Evolutionary conservation across 2,329 filamentous ascomycete species (phyloP), one percentile per base, ranked within the genome.

Genomic region (Pseudopithomyces maydicus): DNA sequence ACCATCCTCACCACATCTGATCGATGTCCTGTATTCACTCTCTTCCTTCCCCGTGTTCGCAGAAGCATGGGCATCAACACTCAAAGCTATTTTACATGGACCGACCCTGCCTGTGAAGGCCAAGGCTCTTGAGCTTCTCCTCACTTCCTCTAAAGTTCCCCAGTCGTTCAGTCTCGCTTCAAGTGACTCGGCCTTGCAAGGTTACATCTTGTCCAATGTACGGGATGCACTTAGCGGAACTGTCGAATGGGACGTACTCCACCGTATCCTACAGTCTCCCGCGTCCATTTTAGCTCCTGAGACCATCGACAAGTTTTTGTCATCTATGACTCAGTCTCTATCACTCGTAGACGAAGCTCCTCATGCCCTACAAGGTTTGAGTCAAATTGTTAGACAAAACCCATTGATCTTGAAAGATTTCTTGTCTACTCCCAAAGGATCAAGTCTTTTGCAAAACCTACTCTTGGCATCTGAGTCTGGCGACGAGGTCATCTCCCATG

Each of bases 1-100:
- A 0, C 85, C 90, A 0, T 93, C 91, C 1, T 85, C 86, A 0
- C 75, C 83, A 1, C 83, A 88, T 49, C 74, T 97, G 0, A 78
- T 92, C 7, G 84, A 87, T 0, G 85, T 87, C 11, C 78, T 96
- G 0, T 83, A 87, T 46, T 74, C 83, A 0, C 78, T 76, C 23
- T 65, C 69, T 5, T 61, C 69, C 1, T 63, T 72, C 12, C n/a
- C 60, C 6, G 56, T 49, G 35, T 78, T 74, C 56, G 66, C 69
- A 50, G 55, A 58, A 38, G 63, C 63, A 11, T 79, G 70, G 74
- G 70, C 54, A 47, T 60, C 59, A 6, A 62, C 65, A n/a, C 57
- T 77, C 7, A 75, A 72, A 47, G 51, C 58, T 3, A 56, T 68
- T 6, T 50, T 77, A 15, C 63, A 67, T 26, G 69, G 60, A 15